Evolutionary conservation across 306 rosid species (phyloP), one percentile per base, ranked within the genome.

Genomic region (Lathyrus sativus): DNA sequence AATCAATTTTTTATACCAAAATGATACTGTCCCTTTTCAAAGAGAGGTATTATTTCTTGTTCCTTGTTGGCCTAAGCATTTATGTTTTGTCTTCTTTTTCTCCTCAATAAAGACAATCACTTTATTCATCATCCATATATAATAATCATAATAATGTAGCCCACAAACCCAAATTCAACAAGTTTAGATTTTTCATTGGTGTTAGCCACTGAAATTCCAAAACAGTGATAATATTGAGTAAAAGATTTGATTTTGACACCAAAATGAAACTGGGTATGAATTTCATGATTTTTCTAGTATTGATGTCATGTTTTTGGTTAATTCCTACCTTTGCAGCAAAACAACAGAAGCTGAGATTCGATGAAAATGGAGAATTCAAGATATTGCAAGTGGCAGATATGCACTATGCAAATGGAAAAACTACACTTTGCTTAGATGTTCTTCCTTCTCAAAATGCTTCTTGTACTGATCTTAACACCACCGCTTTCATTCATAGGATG

Each of bases 331-430:
- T 61, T 3, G 78, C 85, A 0, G 83, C 67, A 38, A 57, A 68
- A 48, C 82, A 10, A 60, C 70, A 61, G 79, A 79, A 77, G 81
- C 86, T 93, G 53, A 68, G 85, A 46, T 90, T 93, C 70, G 84
- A 56, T 6, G 15, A 70, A 29, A 70, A 75, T 74, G 98, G 98
- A 35, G 82, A 74, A 84, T 93, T 93, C 62, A 93, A 88, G 91
- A 88, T 93, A 54, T 80, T 93, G 58, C 98, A 93, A 71, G 96
- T 93, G 54, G 98, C 97, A 54, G 99, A 93, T 28, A 93, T 93
- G 99, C 99, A 93, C 83, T 93, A 68, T 42, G 97, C 78, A 31
- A 18, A 90, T 65, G 99, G 99, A 9, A 82, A 76, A 49, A 29
- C 68, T 3, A 90, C 97, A 56, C 82, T 65, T n/a, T 93, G 97